Base-by-base conservation (phyloP, 1,139 yeast genomes). In the Taphrina flavorubra region DNA sequence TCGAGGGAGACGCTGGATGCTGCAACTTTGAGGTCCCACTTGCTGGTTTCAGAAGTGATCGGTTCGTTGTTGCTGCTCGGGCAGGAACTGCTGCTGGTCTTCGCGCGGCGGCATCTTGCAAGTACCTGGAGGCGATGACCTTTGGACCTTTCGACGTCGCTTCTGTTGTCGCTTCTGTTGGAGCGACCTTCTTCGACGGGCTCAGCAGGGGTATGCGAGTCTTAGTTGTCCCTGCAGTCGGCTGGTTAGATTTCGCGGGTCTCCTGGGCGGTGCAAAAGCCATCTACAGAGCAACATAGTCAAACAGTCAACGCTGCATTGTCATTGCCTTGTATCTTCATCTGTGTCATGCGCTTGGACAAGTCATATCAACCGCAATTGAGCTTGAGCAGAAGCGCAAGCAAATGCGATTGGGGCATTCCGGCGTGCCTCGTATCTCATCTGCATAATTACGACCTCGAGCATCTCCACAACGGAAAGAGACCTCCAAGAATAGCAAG, bases 261-360 rank as follows among this genome's bases (percentile, higher is more conserved):
- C 36, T 49, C 36, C 53, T 20, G 36, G 53, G 53, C 53, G 62
- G 62, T 39, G 62, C 62, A 58, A 58, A 58, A 40, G 62, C 62
- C 62, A 58, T 58, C 16, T 42, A 34, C 42, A n/a, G 42, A 11
- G 13, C 16, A 18, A 13, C 18, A 37, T 34, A 11, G 11, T 20
- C 6, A 11, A 11, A 34, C 42, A n/a, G 11, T 53, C 58, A 36
- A n/a, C 42, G n/a, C n/a, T 25, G 53, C 53, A 18, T 8, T 25
- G 53, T 25, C 36, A 20, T n/a, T 4, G 36, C 2, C 11, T 36
- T 49, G n/a, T 14, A 49, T 7, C 7, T 20, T 11, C n/a, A 6
- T 20, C 20, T 25, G 53, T 49, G 10, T 20, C n/a, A 49, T 36
- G 20, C 36, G 10, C 53, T n/a, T 49, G 53, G 31, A 25, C 31